Evolutionary conservation across 2,329 filamentous ascomycete genomes (phyloP).

Genomic region (Lasiodiplodia citricola): DNA sequence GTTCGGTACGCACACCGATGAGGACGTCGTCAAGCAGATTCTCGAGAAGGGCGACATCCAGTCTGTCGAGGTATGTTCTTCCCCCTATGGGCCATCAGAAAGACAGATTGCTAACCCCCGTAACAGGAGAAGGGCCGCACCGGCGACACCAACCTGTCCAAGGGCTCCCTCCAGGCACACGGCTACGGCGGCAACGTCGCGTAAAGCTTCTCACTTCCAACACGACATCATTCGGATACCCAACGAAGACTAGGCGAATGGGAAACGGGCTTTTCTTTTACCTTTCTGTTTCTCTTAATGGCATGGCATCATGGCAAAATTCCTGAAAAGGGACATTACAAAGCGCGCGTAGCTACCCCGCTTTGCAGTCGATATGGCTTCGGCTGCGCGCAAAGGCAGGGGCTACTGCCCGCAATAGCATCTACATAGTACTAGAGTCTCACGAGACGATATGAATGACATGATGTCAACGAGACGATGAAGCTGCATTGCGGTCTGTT

Average conservation of each 20-base stretch:
- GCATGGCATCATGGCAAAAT: not conserved
- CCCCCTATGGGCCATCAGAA: not conserved
- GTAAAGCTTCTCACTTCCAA: not conserved
- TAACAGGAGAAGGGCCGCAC: slow-evolving; percentile 47
- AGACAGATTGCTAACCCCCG: slow-evolving; percentile 26
- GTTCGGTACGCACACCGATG: slow-evolving; percentile 80
- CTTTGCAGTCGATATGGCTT: not conserved
- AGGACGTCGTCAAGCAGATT: slow-evolving; percentile 82
- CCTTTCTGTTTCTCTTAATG: not conserved
- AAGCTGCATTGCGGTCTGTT: not conserved
- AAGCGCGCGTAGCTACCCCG: not conserved
- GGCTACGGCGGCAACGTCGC: slow-evolving; percentile 9
- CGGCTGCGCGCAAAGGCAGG: not conserved
- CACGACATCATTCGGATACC: slow-evolving; percentile 9
- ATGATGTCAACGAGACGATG: slow-evolving; percentile 22
- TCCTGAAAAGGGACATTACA: not conserved
- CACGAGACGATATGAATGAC: slow-evolving; percentile 23
- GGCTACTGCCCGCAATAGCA: not conserved
- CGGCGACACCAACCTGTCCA: slow-evolving; percentile 50
- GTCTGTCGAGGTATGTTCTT: slow-evolving; percentile 58
- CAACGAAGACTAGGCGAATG: slow-evolving; percentile 1
- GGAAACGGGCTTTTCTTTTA: slow-evolving; percentile 10
- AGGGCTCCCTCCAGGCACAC: slow-evolving; percentile 39
- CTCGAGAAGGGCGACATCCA: slow-evolving; percentile 76
- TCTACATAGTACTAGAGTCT: slow-evolving; percentile 16